A percentile compares a stretch with the other conserved stretches of the same genome.
phyloP scores from a whole-genome alignment of 139 green algal species.

The Picochlorum sp. region DNA sequence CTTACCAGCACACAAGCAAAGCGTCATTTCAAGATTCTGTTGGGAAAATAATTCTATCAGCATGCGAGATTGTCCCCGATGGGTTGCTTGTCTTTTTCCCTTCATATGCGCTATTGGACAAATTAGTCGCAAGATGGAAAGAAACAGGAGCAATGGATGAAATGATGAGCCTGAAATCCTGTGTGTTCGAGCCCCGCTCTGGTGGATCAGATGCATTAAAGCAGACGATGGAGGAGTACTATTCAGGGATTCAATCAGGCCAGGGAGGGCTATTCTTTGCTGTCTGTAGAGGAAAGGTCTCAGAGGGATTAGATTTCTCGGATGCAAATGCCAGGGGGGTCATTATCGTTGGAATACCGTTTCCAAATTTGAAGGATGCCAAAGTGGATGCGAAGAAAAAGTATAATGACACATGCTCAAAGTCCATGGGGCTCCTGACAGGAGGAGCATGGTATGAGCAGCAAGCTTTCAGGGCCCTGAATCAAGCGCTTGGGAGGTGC shows the following conservation, averaged over 20 bases:
- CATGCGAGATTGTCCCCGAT: slow-evolving; percentile 57
- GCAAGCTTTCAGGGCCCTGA: slow-evolving; percentile 81
- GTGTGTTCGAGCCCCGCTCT: slow-evolving; percentile 66
- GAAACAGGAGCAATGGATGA: slow-evolving; percentile 49
- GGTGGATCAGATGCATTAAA: slow-evolving; percentile 59
- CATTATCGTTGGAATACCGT: slow-evolving; percentile 90
- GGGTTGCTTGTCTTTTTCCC: slow-evolving; percentile 91
- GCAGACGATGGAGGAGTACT: slow-evolving; percentile 59
- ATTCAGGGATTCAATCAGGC: slow-evolving; percentile 44
- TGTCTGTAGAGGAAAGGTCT: slow-evolving; percentile 91
- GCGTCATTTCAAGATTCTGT: slow-evolving; percentile 38
- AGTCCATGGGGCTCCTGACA: slow-evolving; percentile 32
- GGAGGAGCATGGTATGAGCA: slow-evolving; percentile 84
- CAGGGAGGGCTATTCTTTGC: slow-evolving; percentile 77
- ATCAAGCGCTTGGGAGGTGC: slow-evolving; percentile 77
- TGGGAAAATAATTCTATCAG: slow-evolving; percentile 42
- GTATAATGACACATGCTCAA: slow-evolving; percentile 52
- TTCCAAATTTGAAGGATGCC: slow-evolving; percentile 69
- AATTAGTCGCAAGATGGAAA: slow-evolving; percentile 65
- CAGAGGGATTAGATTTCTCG: slow-evolving; percentile 93
- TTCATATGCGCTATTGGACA: slow-evolving; percentile 78
- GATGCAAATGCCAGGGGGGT: slow-evolving; percentile 80
- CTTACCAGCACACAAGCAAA: slow-evolving; percentile 9
- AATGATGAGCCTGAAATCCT: slow-evolving; percentile 54
- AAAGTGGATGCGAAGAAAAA: slow-evolving; percentile 72